A percentile compares a stretch with the other conserved stretches of the same genome.
These are phyloP conservation scores for Beauveria sp. DNA, from an alignment of 2,329 filamentous ascomycete species.

Conservation along the genomic window DNA sequence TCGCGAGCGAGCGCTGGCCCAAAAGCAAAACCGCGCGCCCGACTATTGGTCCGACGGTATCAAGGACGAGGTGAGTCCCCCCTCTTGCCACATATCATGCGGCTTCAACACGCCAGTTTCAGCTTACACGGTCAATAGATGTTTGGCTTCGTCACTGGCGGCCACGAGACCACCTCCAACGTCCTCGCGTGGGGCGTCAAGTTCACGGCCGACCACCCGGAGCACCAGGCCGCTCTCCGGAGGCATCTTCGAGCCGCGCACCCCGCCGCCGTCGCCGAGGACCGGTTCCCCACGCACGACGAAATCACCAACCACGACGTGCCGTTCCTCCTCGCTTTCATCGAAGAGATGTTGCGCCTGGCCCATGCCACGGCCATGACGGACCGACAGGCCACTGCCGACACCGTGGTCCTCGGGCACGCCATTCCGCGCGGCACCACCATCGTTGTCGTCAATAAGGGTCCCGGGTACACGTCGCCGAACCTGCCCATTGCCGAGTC, in stretches of 20 bases:
- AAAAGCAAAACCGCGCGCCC: not conserved
- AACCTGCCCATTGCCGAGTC: not conserved
- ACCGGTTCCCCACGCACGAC: conserved; percentile 17
- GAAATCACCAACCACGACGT: conserved; percentile 19
- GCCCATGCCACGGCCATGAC: conserved; percentile 18
- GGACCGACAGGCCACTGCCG: conserved; percentile 18
- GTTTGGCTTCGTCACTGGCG: conserved; percentile 15
- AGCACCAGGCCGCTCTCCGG: conserved; percentile 16
- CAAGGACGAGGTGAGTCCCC: not conserved
- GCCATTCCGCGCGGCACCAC: conserved; percentile 22
- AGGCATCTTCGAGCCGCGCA: conserved; percentile 14
- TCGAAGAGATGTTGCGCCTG: conserved; percentile 25
- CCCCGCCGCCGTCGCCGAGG: conserved; percentile 11
- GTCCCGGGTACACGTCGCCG: conserved; percentile 16
- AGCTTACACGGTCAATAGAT: conserved; percentile 4
- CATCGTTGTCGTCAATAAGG: conserved; percentile 16
- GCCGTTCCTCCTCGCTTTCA: conserved; percentile 24
- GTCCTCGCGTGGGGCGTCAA: conserved; percentile 17
- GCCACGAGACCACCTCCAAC: conserved; percentile 18
- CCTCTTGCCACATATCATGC: not conserved
- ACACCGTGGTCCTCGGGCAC: conserved; percentile 22
- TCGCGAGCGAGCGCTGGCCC: not conserved
- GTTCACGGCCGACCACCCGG: conserved; percentile 14
- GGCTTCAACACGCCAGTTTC: conserved; percentile 14
- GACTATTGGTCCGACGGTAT: conserved; percentile 4